Evolutionary conservation across 495 filamentous ascomycete genomes (phyloP).

Genomic region (Penicillium pancosmium): DNA sequence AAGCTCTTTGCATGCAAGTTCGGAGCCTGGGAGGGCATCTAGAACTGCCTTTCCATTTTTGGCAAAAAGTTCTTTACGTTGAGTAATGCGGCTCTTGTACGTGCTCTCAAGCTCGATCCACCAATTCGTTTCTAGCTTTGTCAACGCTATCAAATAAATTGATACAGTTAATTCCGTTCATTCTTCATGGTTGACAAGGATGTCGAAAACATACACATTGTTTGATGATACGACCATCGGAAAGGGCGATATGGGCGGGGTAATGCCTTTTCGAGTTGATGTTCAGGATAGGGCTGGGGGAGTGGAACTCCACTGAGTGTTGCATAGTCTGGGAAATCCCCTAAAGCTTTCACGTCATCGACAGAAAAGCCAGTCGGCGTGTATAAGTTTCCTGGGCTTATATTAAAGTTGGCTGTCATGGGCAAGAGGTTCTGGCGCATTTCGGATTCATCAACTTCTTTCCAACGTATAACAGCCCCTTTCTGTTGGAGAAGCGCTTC

Average conservation of each 20-base stretch:
- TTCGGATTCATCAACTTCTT: constrained; percentile 35
- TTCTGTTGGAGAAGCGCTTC: constrained; percentile 44
- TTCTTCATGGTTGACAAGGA: no score
- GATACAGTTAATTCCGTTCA: constrained; percentile 11
- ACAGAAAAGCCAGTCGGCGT: constrained; percentile 65
- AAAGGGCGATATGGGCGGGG: constrained; percentile 81
- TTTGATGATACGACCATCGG: constrained; percentile 88
- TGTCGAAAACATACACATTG: constrained; percentile 72
- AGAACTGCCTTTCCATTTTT: constrained; percentile 67
- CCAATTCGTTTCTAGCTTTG: constrained; percentile 82
- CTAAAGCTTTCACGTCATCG: constrained; percentile 71
- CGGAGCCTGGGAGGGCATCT: constrained; percentile 72
- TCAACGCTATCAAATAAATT: constrained; percentile 60
- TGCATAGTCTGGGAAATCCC: constrained; percentile 84
- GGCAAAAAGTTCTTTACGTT: constrained; percentile 70
- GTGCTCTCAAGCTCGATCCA: constrained; percentile 88
- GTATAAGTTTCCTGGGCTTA: constrained; percentile 42
- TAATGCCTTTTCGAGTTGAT: constrained; percentile 64
- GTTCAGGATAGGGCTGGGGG: constrained; percentile 65
- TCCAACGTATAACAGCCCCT: constrained; percentile 22
- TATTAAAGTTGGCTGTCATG: constrained; percentile 46
- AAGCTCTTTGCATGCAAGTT: constrained; percentile 81
- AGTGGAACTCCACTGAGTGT: constrained; percentile 76
- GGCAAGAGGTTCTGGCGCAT: constrained; percentile 41
- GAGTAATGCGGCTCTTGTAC: constrained; percentile 68